Evolutionary conservation across 2,329 filamentous ascomycete genomes (phyloP).

Genomic region (Aureobasidium sp.): DNA sequence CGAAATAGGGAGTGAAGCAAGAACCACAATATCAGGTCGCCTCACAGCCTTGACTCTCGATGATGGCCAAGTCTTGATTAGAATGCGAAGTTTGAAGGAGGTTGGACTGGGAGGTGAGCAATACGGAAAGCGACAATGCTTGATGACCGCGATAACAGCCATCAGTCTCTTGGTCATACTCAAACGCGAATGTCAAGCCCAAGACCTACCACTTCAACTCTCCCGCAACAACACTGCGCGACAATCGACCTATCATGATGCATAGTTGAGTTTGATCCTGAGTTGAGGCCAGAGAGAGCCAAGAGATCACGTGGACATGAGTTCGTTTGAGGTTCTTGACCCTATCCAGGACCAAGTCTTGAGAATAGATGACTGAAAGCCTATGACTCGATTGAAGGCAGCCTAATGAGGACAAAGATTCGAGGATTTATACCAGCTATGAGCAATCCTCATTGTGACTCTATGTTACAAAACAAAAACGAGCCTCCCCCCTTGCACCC

Average conservation of each 20-base stretch:
- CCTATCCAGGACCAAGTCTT: no score
- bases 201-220: no score
- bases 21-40: no score
- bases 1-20: no score
- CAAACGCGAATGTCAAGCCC: no score
- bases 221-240: neutral
- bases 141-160: no score
- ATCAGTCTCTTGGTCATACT: no score
- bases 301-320: neutral
- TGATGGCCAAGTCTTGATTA: no score
- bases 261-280: neutral
- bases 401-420: neutral
- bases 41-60: no score
- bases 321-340: neutral
- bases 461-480: neutral
- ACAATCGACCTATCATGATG: neutral
- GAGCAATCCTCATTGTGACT: neutral
- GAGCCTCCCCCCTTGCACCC: neutral
- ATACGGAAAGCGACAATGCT: no score
- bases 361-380: neutral
- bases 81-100: no score
- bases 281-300: neutral
- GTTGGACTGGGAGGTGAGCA: no score
- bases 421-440: neutral
- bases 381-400: neutral